Conservation (phyloP, 768 basidiomycete genomes). For the Psilocybe tampanensis region DNA sequence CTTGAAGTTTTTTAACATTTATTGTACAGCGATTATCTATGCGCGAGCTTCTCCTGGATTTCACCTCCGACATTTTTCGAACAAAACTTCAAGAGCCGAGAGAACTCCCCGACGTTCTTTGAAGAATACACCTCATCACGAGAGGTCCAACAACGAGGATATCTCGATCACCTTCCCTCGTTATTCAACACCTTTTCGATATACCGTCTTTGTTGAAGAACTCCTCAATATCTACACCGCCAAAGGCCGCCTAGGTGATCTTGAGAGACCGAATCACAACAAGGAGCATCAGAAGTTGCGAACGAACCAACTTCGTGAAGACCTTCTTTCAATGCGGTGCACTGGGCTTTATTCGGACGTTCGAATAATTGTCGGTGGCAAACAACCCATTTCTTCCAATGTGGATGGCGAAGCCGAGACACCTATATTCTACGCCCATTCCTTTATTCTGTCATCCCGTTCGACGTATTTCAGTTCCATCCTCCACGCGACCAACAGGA, state of each 20-base stretch:
- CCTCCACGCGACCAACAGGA: not conserved
- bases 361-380: not conserved
- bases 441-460: not conserved
- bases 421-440: not conserved
- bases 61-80: not conserved
- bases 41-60: not conserved
- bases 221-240: not conserved
- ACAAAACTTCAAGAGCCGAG: not conserved
- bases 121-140: too few relatives aligned
- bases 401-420: not conserved
- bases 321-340: not conserved
- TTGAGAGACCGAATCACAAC: not conserved
- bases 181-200: not conserved
- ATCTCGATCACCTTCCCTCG: not conserved
- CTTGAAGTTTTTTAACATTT: conserved; percentile 19
- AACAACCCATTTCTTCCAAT: not conserved
- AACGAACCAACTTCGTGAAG: not conserved
- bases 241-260: not conserved
- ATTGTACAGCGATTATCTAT: conserved; percentile 19
- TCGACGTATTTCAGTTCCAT: not conserved
- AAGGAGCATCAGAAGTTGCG: not conserved
- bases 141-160: too few relatives aligned
- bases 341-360: not conserved
- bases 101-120: too few relatives aligned
- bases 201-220: not conserved